Conservation (phyloP, 1,284 basidiomycete species). For the Trichosporon inkin region DNA sequence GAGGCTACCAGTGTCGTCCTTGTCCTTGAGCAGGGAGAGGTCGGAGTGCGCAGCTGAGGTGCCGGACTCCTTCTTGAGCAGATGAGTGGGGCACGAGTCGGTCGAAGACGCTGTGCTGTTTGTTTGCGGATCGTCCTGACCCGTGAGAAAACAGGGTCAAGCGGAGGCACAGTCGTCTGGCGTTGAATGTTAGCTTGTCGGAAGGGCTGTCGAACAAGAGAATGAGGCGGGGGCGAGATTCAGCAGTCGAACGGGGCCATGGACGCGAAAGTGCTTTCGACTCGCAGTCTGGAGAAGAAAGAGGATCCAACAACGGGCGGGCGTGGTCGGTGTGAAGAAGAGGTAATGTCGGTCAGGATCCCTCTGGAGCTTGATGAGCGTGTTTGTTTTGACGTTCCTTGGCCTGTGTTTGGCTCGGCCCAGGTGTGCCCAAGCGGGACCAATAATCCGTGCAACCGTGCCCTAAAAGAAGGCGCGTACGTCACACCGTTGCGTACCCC, state of each 20-base stretch:
- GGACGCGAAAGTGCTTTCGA: neutral
- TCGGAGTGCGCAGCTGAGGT: slow-evolving; percentile 24
- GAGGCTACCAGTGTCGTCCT: slow-evolving; percentile 13
- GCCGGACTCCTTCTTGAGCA: slow-evolving; percentile 20
- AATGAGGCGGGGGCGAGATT: neutral
- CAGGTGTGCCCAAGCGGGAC: neutral
- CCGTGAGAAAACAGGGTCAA: slow-evolving; percentile 5
- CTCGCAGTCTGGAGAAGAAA: neutral
- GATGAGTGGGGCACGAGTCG: slow-evolving; percentile 41
- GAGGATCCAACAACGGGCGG: neutral
- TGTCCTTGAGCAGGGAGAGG: slow-evolving; percentile 4
- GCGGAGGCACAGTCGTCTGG: slow-evolving; percentile 14
- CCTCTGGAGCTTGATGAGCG: neutral
- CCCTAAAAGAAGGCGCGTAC: slow-evolving; percentile 9
- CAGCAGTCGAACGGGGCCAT: neutral
- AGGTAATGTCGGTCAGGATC: slow-evolving; percentile 2
- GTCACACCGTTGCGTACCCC: neutral
- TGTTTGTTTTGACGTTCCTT: slow-evolving; percentile 7
- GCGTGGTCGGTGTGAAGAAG: neutral
- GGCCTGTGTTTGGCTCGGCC: neutral
- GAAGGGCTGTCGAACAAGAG: neutral
- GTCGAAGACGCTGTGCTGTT: slow-evolving; percentile 33
- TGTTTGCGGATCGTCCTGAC: slow-evolving; percentile 3
- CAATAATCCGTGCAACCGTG: neutral
- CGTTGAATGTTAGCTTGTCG: slow-evolving; percentile 2